Conservation (phyloP, 1,284 basidiomycete genomes). For the Ceratobasidium theobromae region DNA sequence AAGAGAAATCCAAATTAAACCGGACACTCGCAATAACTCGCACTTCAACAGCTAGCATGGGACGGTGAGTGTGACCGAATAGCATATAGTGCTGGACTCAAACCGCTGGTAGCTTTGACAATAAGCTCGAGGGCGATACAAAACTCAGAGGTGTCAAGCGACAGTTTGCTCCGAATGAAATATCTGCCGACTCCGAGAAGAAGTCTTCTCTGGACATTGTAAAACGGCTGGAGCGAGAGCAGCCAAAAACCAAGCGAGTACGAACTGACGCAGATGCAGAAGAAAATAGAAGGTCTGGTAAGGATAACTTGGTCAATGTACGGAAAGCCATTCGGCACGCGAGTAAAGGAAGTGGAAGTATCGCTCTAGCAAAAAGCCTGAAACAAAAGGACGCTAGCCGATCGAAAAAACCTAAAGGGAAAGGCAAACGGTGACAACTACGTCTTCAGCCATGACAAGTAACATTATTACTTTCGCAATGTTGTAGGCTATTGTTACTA, state of each 20-base stretch:
- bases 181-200: conserved; percentile 66
- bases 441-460: no score
- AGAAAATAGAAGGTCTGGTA: conserved; percentile 45
- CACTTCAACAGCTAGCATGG: conserved; percentile 89
- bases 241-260: conserved; percentile 54
- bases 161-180: conserved; percentile 81
- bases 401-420: conserved; percentile 12
- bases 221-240: conserved; percentile 69
- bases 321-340: conserved; percentile 84
- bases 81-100: not conserved
- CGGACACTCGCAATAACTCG: conserved; percentile 77
- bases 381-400: not conserved
- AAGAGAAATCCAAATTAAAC: conserved; percentile 47
- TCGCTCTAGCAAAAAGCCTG: conserved; percentile 35
- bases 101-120: conserved; percentile 75
- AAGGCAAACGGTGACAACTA: conserved; percentile 6
- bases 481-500: not conserved
- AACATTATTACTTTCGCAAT: not conserved
- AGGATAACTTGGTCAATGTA: conserved; percentile 66
- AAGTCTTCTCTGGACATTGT: conserved; percentile 73
- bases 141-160: conserved; percentile 87
- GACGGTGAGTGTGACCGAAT: conserved; percentile 46
- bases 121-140: conserved; percentile 86
- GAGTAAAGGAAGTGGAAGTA: conserved; percentile 61
- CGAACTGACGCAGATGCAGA: conserved; percentile 51